Evolutionary conservation across 2,329 filamentous ascomycete genomes (phyloP).

Genomic region (Stagonosporopsis rhizophila): DNA sequence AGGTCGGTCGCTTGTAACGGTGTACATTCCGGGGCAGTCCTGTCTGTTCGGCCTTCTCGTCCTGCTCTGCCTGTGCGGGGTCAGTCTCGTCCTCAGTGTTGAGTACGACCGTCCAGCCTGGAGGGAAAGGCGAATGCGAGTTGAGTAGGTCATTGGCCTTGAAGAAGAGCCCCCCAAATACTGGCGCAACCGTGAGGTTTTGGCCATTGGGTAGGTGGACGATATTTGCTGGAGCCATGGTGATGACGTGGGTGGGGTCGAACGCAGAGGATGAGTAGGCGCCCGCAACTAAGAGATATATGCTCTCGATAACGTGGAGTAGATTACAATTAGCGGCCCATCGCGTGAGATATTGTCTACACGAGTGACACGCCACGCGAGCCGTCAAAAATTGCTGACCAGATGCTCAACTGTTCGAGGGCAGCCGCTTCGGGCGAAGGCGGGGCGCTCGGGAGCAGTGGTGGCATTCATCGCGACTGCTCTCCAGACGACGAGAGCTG

Average conservation of each 20-base stretch:
- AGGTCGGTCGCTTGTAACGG: conserved; percentile 76
- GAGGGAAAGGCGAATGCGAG: conserved; percentile 73
- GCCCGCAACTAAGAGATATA: not conserved
- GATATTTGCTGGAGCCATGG: conserved; percentile 53
- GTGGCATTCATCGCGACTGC: not conserved
- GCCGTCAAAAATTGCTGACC: conserved; percentile 26
- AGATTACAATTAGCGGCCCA: conserved; percentile 24
- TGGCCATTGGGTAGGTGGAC: conserved; percentile 88
- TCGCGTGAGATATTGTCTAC: conserved; percentile 25
- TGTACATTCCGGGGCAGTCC: conserved; percentile 57
- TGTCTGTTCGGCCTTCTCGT: conserved; percentile 41
- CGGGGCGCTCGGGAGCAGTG: conserved; percentile 9
- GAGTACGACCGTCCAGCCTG: conserved; percentile 89
- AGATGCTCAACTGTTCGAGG: conserved; percentile 17
- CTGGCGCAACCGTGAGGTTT: conserved; percentile 78
- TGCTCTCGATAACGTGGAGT: not conserved
- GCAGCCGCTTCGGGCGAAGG: conserved; percentile 18
- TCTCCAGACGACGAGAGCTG: conserved; percentile 1
- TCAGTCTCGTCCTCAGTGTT: conserved; percentile 66
- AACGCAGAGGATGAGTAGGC: conserved; percentile 5
- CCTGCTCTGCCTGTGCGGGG: conserved; percentile 43
- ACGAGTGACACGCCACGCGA: conserved; percentile 22
- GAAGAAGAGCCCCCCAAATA: conserved; percentile 93
- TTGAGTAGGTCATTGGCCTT: conserved; percentile 77
- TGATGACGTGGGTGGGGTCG: conserved; percentile 41